Percentiles rank a stretch among this genome's conserved stretches.
These are phyloP conservation scores for Phytophthora melonis DNA, from an alignment of 352 stramenopile species.

Conservation along the genomic window DNA sequence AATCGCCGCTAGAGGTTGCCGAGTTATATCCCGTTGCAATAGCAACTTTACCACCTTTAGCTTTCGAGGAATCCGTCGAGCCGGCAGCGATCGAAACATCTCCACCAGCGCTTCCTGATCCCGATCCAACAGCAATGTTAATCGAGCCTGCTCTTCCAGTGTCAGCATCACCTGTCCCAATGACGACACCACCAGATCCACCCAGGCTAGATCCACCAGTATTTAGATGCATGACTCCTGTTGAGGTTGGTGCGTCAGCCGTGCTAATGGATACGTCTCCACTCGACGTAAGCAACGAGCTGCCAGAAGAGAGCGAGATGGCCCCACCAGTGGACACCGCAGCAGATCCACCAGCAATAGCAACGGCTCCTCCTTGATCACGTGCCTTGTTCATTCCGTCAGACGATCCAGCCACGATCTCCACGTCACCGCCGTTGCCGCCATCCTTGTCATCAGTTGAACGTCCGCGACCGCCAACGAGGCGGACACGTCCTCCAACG, in stretches of 20 bases:
- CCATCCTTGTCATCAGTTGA: slow-evolving; percentile 62
- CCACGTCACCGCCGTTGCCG: slow-evolving; percentile 65
- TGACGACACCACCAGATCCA: slow-evolving; percentile 52
- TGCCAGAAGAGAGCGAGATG: slow-evolving; percentile 54
- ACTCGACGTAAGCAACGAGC: slow-evolving; percentile 49
- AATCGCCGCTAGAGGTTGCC: slow-evolving; percentile 47
- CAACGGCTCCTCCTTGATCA: slow-evolving; percentile 52
- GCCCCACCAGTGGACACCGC: slow-evolving; percentile 51
- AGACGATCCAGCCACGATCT: slow-evolving; percentile 56
- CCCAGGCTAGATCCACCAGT: slow-evolving; percentile 46
- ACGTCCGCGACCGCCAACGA: slow-evolving; percentile 56
- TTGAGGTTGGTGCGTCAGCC: slow-evolving; percentile 37
- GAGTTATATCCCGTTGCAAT: slow-evolving; percentile 57
- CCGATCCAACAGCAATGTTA: slow-evolving; percentile 53
- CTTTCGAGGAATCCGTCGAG: slow-evolving; percentile 41
- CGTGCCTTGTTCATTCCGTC: slow-evolving; percentile 43
- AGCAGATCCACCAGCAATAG: slow-evolving; percentile 53
- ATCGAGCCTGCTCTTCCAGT: slow-evolving; percentile 53
- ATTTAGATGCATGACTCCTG: slow-evolving; percentile 44
- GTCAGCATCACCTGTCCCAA: slow-evolving; percentile 53
- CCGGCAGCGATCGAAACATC: slow-evolving; percentile 58
- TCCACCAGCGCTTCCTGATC: slow-evolving; percentile 44
- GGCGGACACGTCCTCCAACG: slow-evolving; percentile 52
- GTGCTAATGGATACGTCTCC: slow-evolving; percentile 53
- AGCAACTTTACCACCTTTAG: slow-evolving; percentile 47